Evolutionary conservation across 306 rosid species (phyloP).

Genomic region (Cucumis sativus): DNA sequence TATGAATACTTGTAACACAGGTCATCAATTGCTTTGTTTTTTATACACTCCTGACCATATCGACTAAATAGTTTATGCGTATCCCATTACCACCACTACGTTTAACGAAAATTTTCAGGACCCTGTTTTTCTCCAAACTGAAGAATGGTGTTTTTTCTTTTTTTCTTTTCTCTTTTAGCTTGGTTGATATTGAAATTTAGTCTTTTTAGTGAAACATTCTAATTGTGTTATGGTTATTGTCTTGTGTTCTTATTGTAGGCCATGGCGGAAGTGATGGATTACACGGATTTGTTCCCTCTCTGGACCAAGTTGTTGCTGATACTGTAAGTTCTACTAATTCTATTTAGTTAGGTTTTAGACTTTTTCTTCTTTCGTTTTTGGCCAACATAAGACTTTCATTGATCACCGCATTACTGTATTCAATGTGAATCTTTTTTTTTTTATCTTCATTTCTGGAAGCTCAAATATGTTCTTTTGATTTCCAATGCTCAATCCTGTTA

Average conservation of each 20-base stretch:
- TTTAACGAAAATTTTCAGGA: neutral
- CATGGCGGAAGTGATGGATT: conserved; percentile 99
- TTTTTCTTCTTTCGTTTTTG: neutral
- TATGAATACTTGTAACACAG: too few species aligned
- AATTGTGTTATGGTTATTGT: neutral
- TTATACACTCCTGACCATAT: neutral
- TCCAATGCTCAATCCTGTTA: neutral
- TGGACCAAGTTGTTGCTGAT: conserved; percentile 93
- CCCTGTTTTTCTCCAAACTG: neutral
- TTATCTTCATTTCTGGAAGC: neutral
- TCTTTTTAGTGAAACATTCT: neutral
- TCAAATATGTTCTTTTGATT: neutral
- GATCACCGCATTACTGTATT: neutral
- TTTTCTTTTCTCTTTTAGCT: neutral
- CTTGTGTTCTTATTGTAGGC: conserved; percentile 36
- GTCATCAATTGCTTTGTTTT: neutral
- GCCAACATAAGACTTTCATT: neutral
- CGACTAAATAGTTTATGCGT: neutral
- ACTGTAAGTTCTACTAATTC: conserved; percentile 38
- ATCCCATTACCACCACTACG: too few species aligned
- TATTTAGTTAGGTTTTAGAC: neutral
- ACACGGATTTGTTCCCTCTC: conserved; percentile 97
- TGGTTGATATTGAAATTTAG: neutral
- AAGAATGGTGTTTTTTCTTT: neutral
- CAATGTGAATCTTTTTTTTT: neutral